phyloP scores from a whole-genome alignment of 345 rosid genomes.

The Eucalyptus sideroxylon region DNA sequence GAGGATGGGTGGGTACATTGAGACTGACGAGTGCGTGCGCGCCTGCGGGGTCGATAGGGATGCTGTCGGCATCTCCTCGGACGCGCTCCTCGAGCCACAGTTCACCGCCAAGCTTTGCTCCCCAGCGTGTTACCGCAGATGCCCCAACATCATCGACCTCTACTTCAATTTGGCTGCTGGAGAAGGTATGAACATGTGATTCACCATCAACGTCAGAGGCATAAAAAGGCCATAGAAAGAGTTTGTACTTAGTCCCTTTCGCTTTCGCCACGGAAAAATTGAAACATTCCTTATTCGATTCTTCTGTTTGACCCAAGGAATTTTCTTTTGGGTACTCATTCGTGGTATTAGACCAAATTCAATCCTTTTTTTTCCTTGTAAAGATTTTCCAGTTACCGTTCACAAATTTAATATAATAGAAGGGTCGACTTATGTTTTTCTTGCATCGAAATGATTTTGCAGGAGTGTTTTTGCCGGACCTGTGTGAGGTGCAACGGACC shows the following conservation, averaged over 20 bases:
- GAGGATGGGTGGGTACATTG: conserved; percentile 60
- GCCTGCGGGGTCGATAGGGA: conserved; percentile 84
- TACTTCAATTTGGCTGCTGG: conserved; percentile 94
- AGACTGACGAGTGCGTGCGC: conserved; percentile 58
- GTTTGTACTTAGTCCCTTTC: not conserved
- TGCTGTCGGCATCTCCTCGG: conserved; percentile 84
- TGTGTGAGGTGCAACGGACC: conserved; percentile 45
- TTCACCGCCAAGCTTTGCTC: conserved; percentile 84
- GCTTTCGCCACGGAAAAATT: not conserved
- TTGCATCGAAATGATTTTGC: not conserved
- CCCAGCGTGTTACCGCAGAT: conserved; percentile 45
- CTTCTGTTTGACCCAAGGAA: not conserved
- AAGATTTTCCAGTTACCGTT: not conserved
- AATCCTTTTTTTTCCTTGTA: not conserved
- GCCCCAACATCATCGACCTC: conserved; percentile 92
- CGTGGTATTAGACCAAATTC: not conserved
- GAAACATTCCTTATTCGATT: not conserved
- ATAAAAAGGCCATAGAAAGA: not conserved
- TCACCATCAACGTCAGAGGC: not conserved
- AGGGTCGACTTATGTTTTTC: not conserved
- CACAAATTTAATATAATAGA: not conserved
- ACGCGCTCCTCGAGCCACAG: conserved; percentile 66
- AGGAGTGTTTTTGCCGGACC: conserved; percentile 89
- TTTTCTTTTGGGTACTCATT: not conserved
- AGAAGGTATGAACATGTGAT: conserved; percentile 45